A percentile compares a stretch with the other conserved stretches of the same genome.
Conservation (phyloP, 768 basidiomycete species). For the Tulasnella calospora region DNA sequence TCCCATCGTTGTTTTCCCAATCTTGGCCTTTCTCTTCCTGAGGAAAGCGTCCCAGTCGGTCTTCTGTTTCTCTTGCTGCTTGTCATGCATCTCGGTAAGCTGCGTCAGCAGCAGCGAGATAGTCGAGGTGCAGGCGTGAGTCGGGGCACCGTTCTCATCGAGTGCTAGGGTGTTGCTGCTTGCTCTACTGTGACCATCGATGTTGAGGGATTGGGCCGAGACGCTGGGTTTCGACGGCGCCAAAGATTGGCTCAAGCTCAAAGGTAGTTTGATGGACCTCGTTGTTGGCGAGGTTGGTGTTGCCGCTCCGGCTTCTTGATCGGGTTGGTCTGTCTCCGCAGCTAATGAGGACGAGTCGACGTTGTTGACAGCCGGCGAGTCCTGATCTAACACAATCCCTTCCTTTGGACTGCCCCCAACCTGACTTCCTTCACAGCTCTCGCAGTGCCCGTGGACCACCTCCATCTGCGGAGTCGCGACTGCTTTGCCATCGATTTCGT, state of each 20-base stretch:
- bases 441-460: constrained; percentile 47
- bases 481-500: constrained; percentile 38
- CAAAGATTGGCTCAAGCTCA: constrained; percentile 6
- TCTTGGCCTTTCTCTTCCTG: constrained; percentile 44
- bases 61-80: constrained; percentile 60
- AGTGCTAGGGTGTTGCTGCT: background rate
- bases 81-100: constrained; percentile 77
- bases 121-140: constrained; percentile 69
- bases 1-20: constrained; percentile 39
- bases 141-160: constrained; percentile 50
- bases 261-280: constrained; percentile 5
- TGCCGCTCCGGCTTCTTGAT: background rate
- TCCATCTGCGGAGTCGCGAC: constrained; percentile 36
- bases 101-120: constrained; percentile 67
- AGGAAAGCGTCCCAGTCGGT: constrained; percentile 90
- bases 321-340: constrained; percentile 14
- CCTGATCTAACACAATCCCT: constrained; percentile 34
- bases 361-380: constrained; percentile 37
- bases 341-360: constrained; percentile 27
- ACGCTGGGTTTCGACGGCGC: constrained; percentile 29
- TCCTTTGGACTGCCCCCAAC: constrained; percentile 41
- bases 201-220: constrained; percentile 24
- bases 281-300: constrained; percentile 12
- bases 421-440: constrained; percentile 39
- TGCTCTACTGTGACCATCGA: constrained; percentile 52